Conservation (phyloP, 2,329 filamentous ascomycete genomes). For the Scedosporium dehoogii region DNA sequence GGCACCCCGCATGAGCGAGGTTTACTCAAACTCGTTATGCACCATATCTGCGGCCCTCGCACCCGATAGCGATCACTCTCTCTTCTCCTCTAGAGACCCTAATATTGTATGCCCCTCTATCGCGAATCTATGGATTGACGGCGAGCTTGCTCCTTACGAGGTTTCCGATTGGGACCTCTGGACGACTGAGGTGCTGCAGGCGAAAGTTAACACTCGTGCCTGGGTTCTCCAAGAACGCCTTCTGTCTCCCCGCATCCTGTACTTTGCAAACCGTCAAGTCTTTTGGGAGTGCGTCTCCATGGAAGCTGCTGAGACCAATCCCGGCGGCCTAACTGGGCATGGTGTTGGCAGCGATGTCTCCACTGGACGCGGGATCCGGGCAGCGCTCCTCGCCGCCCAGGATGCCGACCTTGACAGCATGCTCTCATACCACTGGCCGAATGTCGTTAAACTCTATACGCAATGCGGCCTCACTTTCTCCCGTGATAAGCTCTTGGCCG, state of each 20-base stretch:
- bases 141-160: not conserved
- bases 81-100: not conserved
- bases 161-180: not conserved
- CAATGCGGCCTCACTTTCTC: conserved; percentile 6
- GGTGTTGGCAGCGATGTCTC: too few relatives aligned
- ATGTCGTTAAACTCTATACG: conserved; percentile 4
- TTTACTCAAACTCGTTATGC: not conserved
- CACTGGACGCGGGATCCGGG: not conserved
- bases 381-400: not conserved
- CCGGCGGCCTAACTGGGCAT: not conserved
- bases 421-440: conserved; percentile 2
- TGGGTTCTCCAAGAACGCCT: conserved; percentile 16
- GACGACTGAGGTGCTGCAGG: not conserved
- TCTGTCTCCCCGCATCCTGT: conserved; percentile 12
- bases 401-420: not conserved
- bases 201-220: conserved; percentile 10
- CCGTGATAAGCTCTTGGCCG: conserved; percentile 7
- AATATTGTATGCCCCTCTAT: not conserved
- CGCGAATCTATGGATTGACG: not conserved
- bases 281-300: conserved; percentile 12
- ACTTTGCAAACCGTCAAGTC: conserved; percentile 11
- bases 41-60: not conserved
- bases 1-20: not conserved
- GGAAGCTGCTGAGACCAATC: not conserved
- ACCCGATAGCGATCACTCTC: not conserved